These are phyloP conservation scores for Calonectria naviculata DNA, from an alignment of 2,329 filamentous ascomycete genomes.

Conservation along the genomic window DNA sequence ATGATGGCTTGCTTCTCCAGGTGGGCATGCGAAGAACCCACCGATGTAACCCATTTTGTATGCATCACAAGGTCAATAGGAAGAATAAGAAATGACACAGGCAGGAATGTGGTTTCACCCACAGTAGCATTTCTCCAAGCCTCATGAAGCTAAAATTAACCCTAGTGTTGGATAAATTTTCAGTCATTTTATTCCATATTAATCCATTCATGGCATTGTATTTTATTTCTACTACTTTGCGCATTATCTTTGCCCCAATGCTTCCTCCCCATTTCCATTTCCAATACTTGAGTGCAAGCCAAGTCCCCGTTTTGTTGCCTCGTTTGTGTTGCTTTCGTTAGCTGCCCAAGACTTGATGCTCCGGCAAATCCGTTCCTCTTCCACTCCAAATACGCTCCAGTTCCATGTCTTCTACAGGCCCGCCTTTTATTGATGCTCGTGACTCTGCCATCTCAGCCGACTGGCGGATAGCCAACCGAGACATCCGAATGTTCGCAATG, in stretches of 20 bases:
- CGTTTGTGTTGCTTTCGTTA: neutral
- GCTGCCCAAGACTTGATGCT: neutral
- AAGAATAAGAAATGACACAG: neutral
- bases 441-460: neutral
- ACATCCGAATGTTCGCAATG: neutral
- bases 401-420: neutral
- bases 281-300: neutral
- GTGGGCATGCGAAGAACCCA: neutral
- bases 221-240: neutral
- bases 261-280: neutral
- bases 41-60: neutral
- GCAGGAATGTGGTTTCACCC: neutral
- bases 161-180: neutral
- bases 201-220: neutral
- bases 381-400: neutral
- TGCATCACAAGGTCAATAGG: neutral
- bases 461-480: neutral
- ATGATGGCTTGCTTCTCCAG: neutral
- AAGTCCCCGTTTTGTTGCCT: neutral
- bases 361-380: neutral
- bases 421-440: neutral
- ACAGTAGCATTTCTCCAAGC: neutral
- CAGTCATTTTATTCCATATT: neutral
- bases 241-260: neutral
- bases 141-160: neutral